Base-by-base conservation (phyloP, 352 stramenopile species). In the Globisporangium emineosum region DNA sequence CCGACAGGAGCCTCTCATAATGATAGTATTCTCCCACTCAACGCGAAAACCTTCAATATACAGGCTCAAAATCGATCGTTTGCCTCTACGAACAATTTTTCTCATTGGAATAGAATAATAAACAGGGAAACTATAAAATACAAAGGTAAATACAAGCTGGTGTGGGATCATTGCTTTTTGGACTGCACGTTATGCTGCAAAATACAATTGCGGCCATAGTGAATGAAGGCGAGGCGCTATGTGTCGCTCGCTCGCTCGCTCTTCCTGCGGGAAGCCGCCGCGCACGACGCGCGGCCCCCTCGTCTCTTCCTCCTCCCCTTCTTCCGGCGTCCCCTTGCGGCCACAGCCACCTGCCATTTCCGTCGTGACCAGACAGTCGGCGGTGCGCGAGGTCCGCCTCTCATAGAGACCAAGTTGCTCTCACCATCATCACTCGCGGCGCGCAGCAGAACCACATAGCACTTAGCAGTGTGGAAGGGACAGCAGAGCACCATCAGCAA, bases 371-470 rank as follows among this genome's bases (percentile, higher is more conserved):
- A n/a, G n/a, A n/a, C n/a, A n/a, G n/a, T n/a, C n/a, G n/a, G n/a
- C n/a, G n/a, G n/a, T n/a, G 13, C 40, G 17, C 17, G 51, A 57
- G 51, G 51, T 57, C 51, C 51, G 27, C 51, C 51, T 29, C 27
- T 40, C 25, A 2, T 23, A n/a, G 9, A 9, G 8, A 15, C 19
- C 17, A 15, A 8, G 30, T 21, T 23, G 13, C 3, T 30, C 25
- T 30, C 49, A 19, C 13, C 49, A 35, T 23, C 49, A 55, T 29
- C 49, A 23, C 49, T 35, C 23, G 40, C 40, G 17, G 40, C 15
- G n/a, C 37, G 15, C 40, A 40, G 33, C 33, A 42, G 33, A 7
- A 5, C 29, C 29, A 32, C 29, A 32, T 5, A 42, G 12, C 35
- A 47, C 15, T n/a, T n/a, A 47, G 5, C 40, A 47, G 40, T 47